Conservation (phyloP, 1,139 yeast species). For the Diutina mesorugosa region DNA sequence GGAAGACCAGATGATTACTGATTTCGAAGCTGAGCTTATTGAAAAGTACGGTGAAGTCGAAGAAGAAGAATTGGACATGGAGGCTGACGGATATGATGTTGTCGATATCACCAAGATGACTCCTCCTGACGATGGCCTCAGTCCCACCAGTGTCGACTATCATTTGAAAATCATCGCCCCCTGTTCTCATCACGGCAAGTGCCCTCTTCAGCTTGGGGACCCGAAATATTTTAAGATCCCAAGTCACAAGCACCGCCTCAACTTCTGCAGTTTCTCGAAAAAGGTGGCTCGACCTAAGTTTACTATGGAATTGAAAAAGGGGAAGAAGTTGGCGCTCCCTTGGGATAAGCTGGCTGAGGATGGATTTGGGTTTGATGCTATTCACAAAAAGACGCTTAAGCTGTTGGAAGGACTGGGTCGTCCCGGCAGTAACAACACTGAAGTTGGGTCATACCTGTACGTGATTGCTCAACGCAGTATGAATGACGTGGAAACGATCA, state of each 20-base stretch:
- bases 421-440: slow-evolving; percentile 59
- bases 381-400: slow-evolving; percentile 15
- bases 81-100: slow-evolving; percentile 21
- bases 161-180: slow-evolving; percentile 70
- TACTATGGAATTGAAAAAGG: slow-evolving; percentile 71
- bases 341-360: slow-evolving; percentile 54
- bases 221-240: slow-evolving; percentile 54
- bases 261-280: slow-evolving; percentile 70
- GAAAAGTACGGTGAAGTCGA: slow-evolving; percentile 27
- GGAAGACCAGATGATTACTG: slow-evolving; percentile 23
- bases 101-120: slow-evolving; percentile 11
- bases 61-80: slow-evolving; percentile 35
- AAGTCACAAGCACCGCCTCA: slow-evolving; percentile 46
- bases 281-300: slow-evolving; percentile 67
- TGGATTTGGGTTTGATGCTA: slow-evolving; percentile 33
- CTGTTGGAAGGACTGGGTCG: slow-evolving; percentile 48
- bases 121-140: slow-evolving; percentile 10
- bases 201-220: slow-evolving; percentile 76
- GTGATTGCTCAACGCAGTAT: slow-evolving; percentile 53
- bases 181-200: slow-evolving; percentile 76
- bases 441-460: slow-evolving; percentile 66
- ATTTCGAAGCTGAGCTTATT: slow-evolving; percentile 23
- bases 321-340: slow-evolving; percentile 54
- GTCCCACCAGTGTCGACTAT: slow-evolving; percentile 20
- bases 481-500: slow-evolving; percentile 20